Base-by-base conservation (phyloP, 345 rosid species). In the Isatis tinctoria region DNA sequence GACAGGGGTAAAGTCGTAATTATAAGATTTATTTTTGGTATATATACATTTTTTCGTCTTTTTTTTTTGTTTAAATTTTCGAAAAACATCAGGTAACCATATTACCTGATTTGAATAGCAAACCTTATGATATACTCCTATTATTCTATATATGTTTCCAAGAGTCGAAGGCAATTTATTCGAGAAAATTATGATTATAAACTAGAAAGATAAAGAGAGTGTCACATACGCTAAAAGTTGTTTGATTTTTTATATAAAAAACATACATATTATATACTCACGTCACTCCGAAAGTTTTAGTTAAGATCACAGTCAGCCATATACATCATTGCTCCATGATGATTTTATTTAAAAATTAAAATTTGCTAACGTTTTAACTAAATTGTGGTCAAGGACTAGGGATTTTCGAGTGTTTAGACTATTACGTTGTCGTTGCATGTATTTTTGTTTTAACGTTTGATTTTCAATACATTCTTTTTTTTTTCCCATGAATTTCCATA, bases 131-230 rank as follows among this genome's bases (percentile, higher is more conserved):
- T 32, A n/a, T n/a, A n/a, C n/a, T n/a, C n/a, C 8, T 32, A 35
- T 8, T 35, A 35, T 35, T 16, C 22, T 33, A 60, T 60, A 47
- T 20, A 39, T 40, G 63, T 72, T 72, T 52, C 44, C 69, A 62
- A 63, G 28, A 59, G 62, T 20, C 54, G 17, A 16, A 52, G 43
- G 36, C 65, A 64, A 64, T 40, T 44, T 64, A 43, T 65, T 65
- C 71, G 71, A 44, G 33, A 56, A 44, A 17, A 44, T 22, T 65
- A 65, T 73, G 77, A 74, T 74, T 56, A 45, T 65, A 48, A 56
- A 53, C 65, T 56, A 17, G 77, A 65, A 60, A 73, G 36, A 32
- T 30, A 54, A 73, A 60, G 64, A 27, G 22, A 64, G 10, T 62
- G 62, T 63, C 64, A 53, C 48, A 73, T 53, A 52, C 44, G 17